Evolutionary conservation across 495 filamentous ascomycete genomes (phyloP).

Genomic region (Penicillium maclennaniae): DNA sequence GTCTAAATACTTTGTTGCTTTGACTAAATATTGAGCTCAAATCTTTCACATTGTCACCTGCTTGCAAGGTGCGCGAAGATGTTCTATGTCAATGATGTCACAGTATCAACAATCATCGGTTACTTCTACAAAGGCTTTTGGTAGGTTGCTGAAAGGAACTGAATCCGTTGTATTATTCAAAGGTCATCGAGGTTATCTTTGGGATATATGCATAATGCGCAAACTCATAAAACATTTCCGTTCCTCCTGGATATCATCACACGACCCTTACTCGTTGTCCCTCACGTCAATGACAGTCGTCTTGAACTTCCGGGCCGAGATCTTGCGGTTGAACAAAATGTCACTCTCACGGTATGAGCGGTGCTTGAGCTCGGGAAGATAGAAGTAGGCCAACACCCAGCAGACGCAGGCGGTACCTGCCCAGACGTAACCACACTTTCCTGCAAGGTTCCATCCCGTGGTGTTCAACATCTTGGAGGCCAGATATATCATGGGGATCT

Average conservation of each 20-base stretch:
- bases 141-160: too few species aligned
- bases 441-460: conserved; percentile 25
- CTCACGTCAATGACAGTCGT: conserved; percentile 45
- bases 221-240: too few species aligned
- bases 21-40: too few species aligned
- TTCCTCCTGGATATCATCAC: neutral
- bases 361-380: conserved; percentile 38
- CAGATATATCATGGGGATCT: conserved; percentile 52
- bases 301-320: conserved; percentile 35
- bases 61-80: too few species aligned
- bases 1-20: too few species aligned
- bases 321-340: conserved; percentile 35
- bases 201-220: too few species aligned
- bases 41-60: too few species aligned
- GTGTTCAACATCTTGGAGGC: conserved; percentile 47
- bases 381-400: conserved; percentile 23
- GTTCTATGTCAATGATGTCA: too few species aligned
- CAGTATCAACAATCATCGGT: too few species aligned
- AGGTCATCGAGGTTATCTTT: too few species aligned
- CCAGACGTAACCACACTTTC: conserved; percentile 40
- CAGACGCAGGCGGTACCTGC: conserved; percentile 23
- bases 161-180: too few species aligned
- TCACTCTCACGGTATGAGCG: conserved; percentile 42
- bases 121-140: too few species aligned
- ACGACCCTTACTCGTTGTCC: conserved; percentile 50